Base-by-base conservation (phyloP, 257 asterid species). In the Salvia miltiorrhiza region DNA sequence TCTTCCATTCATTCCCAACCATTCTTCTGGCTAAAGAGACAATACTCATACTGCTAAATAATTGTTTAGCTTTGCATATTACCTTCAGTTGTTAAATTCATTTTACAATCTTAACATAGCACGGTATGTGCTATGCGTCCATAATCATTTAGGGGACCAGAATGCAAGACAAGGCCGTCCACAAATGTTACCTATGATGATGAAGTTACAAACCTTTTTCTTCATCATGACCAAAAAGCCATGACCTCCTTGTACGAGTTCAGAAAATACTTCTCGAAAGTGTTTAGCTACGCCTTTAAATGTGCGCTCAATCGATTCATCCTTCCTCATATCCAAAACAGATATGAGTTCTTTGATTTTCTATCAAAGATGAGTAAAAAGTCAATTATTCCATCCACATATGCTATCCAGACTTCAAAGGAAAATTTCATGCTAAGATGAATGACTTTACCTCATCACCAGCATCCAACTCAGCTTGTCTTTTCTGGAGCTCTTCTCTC, bases 211-310 rank as follows among this genome's bases (percentile, higher is more conserved):
- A 76, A 90, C 99, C 99, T 89, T 90, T 76, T 88, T 90, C 93
- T 91, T 94, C 97, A 90, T 87, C 96, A 94, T 94, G 71, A 89
- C 87, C 73, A 94, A 76, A 83, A 77, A 76, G 33, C 99, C 99
- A 76, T 87, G 97, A 74, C 99, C 99, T 45, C 97, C 99, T 89
- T 88, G 99, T 71, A 94, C 99, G 26, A 94, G 96, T 78, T 94
- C 97, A 40, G 97, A 84, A 72, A 94, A 94, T 52, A 94, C 99
- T 78, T 94, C 97, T 61, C 96, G 94, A 61, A 94, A 94, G 83
- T 94, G 92, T 82, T 80, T 94, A 54, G 99, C 97, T 60, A 94
- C 99, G 0, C 99, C 99, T 81, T 94, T 94, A 77, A 90, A 94
- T 5, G 99, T 94, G 58, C 97, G 99, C 73, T 94, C 99, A 70